Percentiles rank a stretch among this genome's conserved stretches.
phyloP scores from a whole-genome alignment of 1,284 basidiomycete genomes.

The Ceratobasidium sp. region DNA sequence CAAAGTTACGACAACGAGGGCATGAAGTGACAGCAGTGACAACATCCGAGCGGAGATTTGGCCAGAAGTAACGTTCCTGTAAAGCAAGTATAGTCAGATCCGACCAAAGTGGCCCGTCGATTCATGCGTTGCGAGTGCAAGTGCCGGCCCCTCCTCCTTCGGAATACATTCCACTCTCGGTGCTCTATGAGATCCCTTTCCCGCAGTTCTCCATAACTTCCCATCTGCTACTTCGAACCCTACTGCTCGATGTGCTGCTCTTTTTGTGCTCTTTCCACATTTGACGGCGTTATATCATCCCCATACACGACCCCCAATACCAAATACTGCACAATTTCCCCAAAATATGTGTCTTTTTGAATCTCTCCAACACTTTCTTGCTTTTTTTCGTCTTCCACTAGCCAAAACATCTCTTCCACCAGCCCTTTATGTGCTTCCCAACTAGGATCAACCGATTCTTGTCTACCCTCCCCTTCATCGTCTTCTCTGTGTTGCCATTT shows the following conservation, averaged over 20 bases:
- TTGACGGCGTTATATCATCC: background rate
- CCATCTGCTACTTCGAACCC: slow-evolving; percentile 37
- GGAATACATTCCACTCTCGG: slow-evolving; percentile 45
- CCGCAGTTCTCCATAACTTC: slow-evolving; percentile 35
- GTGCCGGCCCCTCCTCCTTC: slow-evolving; percentile 42
- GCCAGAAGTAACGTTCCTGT: slow-evolving; percentile 33
- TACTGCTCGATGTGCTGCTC: slow-evolving; percentile 5
- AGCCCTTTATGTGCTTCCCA: slow-evolving; percentile 18
- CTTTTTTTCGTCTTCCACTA: background rate
- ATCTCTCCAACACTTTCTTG: background rate
- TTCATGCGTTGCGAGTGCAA: slow-evolving; percentile 18
- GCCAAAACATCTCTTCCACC: background rate
- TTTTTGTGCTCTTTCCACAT: slow-evolving; percentile 7
- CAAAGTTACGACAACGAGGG: slow-evolving; percentile 36
- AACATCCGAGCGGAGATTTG: slow-evolving; percentile 26
- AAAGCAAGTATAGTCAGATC: slow-evolving; percentile 20
- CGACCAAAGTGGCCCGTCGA: slow-evolving; percentile 30
- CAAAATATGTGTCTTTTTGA: background rate
- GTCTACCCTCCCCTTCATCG: slow-evolving; percentile 46
- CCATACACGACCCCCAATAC: background rate
- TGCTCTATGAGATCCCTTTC: slow-evolving; percentile 20
- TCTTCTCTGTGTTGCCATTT: slow-evolving; percentile 50
- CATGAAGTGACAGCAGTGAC: slow-evolving; percentile 20
- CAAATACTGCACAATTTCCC: slow-evolving; percentile 7
- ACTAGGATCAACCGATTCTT: background rate